These are phyloP conservation scores for Thraustotheca clavata DNA, from an alignment of 352 stramenopile genomes.

Conservation along the genomic window DNA sequence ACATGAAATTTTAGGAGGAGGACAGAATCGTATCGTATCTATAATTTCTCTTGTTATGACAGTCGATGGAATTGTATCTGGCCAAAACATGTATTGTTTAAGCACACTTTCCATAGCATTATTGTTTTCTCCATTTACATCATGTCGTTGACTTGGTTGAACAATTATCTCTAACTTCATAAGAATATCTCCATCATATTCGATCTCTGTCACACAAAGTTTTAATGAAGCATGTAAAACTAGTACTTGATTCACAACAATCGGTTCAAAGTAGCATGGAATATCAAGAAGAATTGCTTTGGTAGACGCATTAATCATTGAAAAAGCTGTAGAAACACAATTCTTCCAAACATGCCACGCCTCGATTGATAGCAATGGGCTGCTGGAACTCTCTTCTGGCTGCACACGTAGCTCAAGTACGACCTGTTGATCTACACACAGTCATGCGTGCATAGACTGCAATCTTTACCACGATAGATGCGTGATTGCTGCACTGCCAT, in stretches of 20 bases:
- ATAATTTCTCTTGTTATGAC: background rate
- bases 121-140: too few relatives aligned
- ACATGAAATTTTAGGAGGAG: background rate
- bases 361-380: background rate
- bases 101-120: background rate
- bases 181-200: too few relatives aligned
- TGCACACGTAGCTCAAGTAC: background rate
- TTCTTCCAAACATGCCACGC: background rate
- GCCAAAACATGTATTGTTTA: constrained; percentile 2
- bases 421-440: background rate
- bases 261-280: background rate
- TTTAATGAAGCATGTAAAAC: background rate
- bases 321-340: background rate
- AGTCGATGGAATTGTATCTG: background rate
- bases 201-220: background rate
- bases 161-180: too few relatives aligned
- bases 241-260: background rate
- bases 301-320: background rate
- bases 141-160: too few relatives aligned
- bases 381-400: background rate
- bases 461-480: background rate
- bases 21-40: background rate
- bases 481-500: background rate
- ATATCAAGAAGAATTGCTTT: background rate
- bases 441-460: background rate